phyloP scores from a whole-genome alignment of 2,329 filamentous ascomycete genomes.

The Aspergillus pseudoterreus region DNA sequence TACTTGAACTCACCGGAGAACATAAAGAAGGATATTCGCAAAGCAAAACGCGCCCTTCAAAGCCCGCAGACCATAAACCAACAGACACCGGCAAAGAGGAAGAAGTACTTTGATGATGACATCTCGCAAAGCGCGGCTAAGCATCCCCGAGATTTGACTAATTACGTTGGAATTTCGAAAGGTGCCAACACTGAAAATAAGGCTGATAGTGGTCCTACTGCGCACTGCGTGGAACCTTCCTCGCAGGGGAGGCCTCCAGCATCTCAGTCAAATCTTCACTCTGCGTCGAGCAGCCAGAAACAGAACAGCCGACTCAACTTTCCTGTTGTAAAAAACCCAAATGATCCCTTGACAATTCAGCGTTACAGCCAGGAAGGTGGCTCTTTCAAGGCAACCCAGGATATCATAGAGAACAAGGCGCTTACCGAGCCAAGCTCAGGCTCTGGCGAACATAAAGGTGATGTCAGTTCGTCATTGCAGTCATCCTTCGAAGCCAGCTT shows the following conservation, averaged over 20 bases:
- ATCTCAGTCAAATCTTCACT: constrained; percentile 14
- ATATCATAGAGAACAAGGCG: constrained; percentile 8
- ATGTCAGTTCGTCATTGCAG: neutral
- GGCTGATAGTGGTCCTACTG: neutral
- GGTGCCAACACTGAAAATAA: neutral
- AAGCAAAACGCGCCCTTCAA: neutral
- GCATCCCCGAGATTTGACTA: neutral
- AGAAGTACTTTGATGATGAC: neutral
- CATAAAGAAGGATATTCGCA: neutral
- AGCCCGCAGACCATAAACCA: neutral
- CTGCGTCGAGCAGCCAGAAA: constrained; percentile 25
- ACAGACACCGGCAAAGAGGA: neutral
- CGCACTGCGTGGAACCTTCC: neutral
- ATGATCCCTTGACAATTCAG: constrained; percentile 59
- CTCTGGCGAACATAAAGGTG: neutral
- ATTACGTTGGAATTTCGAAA: neutral
- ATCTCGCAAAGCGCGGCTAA: neutral
- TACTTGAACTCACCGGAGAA: constrained; percentile 1
- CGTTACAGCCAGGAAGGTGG: constrained; percentile 64
- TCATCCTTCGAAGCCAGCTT: constrained; percentile 16
- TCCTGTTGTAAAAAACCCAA: constrained; percentile 72
- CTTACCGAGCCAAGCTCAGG: neutral
- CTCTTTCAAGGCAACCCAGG: constrained; percentile 47
- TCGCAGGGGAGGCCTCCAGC: neutral
- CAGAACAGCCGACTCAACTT: constrained; percentile 56